Percentiles rank a stretch among this genome's conserved stretches.
phyloP scores from a whole-genome alignment of 208 protist species.

The Wallacemonas collosoma region DNA sequence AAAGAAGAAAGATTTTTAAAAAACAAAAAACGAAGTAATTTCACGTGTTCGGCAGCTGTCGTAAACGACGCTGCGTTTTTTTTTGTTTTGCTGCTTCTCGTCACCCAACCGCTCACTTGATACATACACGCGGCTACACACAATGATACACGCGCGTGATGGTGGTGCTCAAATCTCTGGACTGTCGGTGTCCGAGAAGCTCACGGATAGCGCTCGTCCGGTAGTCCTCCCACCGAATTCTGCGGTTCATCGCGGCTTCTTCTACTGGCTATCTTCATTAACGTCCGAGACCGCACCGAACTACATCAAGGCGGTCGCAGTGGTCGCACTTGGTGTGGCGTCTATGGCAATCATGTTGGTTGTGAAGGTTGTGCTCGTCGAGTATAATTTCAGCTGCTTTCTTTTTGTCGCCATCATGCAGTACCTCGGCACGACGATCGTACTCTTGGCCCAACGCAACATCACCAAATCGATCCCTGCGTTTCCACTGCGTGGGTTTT shows the following conservation, averaged over 20 bases:
- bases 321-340: slow-evolving; percentile 24
- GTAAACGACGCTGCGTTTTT: too few relatives aligned
- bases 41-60: too few relatives aligned
- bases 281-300: slow-evolving; percentile 14
- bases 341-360: slow-evolving; percentile 47
- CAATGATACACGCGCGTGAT: too few relatives aligned
- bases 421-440: slow-evolving; percentile 22
- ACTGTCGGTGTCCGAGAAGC: too few relatives aligned
- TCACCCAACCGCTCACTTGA: too few relatives aligned
- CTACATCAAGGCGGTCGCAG: slow-evolving; percentile 19
- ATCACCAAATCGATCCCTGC: slow-evolving; percentile 10
- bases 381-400: slow-evolving; percentile 38
- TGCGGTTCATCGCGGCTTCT: not conserved
- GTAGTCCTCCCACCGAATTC: not conserved
- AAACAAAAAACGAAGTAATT: too few relatives aligned
- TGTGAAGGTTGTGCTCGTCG: slow-evolving; percentile 38
- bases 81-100: too few relatives aligned
- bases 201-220: not conserved
- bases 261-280: slow-evolving; percentile 16
- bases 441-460: slow-evolving; percentile 13
- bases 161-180: too few relatives aligned
- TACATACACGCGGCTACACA: too few relatives aligned
- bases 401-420: slow-evolving; percentile 35
- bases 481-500: slow-evolving; percentile 21
- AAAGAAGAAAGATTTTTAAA: too few relatives aligned